Base-by-base conservation (phyloP, 306 rosid genomes). In the Elaeagnus macrophylla region DNA sequence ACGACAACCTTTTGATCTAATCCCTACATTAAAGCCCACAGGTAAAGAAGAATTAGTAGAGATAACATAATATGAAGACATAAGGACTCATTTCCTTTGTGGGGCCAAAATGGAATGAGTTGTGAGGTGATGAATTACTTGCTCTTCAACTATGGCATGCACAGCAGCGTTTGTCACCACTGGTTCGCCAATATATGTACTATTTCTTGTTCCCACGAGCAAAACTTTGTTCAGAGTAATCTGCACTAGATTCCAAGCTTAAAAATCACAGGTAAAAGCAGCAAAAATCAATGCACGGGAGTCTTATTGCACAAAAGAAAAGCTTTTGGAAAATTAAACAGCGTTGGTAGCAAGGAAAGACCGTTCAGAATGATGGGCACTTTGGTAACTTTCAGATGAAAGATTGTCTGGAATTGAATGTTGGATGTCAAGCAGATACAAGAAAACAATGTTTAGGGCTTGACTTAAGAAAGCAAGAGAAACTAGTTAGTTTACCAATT, bases 81-180 rank as follows among this genome's bases (percentile, higher is more conserved):
- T n/a, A n/a, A n/a, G n/a, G n/a, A n/a, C n/a, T n/a, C 32, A 19
- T 17, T 43, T 17, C 16, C 8, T 51, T 45, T n/a, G 53, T 52
- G 12, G 12, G 56, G 52, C 55, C 37, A 37, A 37, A 17, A 37
- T 15, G 35, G 39, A 65, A 8, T 39, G 54, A 53, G 3, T 46
- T 38, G 38, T 14, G 41, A 60, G n/a, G 18, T 42, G 38, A 44
- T 61, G 67, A 64, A 53, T 64, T 79, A 82, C 99, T 73, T 87
- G 96, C 51, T 93, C 99, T 75, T 93, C 99, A n/a, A 93, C 96
- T 2, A 89, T 76, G 10, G 99, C 99, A 66, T 93, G 83, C 32
- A 93, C 89, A 18, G 85, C 94, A 37, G 99, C 96, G 70, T 93
- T 82, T 63, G 99, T 87, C 74, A 93, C 99, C 36, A 93, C 67